Percentiles rank a stretch among this genome's conserved stretches.
These are phyloP conservation scores for Scenedesmus sp. DNA, from an alignment of 163 green algal species.

Conservation along the genomic window DNA sequence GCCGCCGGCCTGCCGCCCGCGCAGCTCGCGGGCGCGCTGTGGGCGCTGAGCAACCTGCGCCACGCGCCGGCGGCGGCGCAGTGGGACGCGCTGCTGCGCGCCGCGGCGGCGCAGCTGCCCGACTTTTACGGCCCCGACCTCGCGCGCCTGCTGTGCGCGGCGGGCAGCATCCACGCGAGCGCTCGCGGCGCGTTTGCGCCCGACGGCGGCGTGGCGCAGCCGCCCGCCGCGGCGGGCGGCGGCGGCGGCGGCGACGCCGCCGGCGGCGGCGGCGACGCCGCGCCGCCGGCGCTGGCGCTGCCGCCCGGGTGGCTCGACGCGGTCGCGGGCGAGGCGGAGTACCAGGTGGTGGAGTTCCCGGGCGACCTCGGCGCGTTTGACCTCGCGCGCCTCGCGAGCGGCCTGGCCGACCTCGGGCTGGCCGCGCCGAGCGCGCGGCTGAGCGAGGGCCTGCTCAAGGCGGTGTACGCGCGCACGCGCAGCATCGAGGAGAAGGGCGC, in stretches of 20 bases:
- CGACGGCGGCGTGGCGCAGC: slow-evolving; percentile 3
- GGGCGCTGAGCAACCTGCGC: slow-evolving; percentile 33
- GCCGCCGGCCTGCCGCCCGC: not conserved
- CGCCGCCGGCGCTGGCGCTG: not conserved
- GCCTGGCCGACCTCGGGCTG: slow-evolving; percentile 33
- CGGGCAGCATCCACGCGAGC: slow-evolving; percentile 23
- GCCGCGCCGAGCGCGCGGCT: slow-evolving; percentile 4
- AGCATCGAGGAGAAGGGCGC: slow-evolving; percentile 63
- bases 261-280: not conserved
- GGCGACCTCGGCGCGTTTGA: slow-evolving; percentile 43
- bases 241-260: not conserved
- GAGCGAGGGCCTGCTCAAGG: slow-evolving; percentile 44
- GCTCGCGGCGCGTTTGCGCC: too few species aligned
- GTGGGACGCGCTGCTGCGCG: slow-evolving; percentile 25
- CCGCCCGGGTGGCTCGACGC: slow-evolving; percentile 1
- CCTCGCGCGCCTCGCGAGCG: slow-evolving; percentile 41
- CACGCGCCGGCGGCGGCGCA: slow-evolving; percentile 14
- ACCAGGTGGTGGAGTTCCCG: slow-evolving; percentile 47
- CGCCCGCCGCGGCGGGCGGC: not conserved
- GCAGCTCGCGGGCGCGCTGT: slow-evolving; percentile 18
- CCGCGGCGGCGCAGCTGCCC: slow-evolving; percentile 13
- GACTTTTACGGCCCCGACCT: slow-evolving; percentile 57
- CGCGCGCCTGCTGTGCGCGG: slow-evolving; percentile 26
- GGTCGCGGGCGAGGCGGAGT: slow-evolving; percentile 31
- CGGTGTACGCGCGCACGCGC: slow-evolving; percentile 53